A percentile compares a stretch with the other conserved stretches of the same genome.
Conservation (phyloP, 257 asterid species). For the Coffea eugenioides region DNA sequence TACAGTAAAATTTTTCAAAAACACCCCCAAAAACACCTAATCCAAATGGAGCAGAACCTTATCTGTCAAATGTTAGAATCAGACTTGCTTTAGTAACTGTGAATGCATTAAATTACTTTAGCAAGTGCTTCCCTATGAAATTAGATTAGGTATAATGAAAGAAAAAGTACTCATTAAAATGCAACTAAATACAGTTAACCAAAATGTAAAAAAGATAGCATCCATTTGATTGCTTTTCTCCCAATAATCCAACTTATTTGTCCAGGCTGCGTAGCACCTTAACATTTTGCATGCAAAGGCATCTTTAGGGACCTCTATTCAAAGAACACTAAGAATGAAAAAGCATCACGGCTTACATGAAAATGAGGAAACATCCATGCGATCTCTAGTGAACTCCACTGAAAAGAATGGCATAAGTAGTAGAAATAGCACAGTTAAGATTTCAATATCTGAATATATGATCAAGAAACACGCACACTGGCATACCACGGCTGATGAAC, state of each 20-base stretch:
- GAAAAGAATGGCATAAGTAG: constrained; percentile 27
- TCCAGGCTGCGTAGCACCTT: background rate
- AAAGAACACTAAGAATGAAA: constrained; percentile 1
- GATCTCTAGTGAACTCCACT: constrained; percentile 66
- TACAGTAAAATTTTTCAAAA: no score
- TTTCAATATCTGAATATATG: constrained; percentile 3
- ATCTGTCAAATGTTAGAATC: background rate
- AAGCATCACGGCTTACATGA: constrained; percentile 52
- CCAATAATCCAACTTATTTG: background rate
- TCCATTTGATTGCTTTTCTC: background rate
- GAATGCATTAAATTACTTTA: background rate
- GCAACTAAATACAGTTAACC: background rate
- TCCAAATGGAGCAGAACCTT: no score
- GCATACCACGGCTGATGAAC: constrained; percentile 83
- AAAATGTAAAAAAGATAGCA: background rate
- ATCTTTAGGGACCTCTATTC: background rate
- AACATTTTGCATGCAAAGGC: background rate
- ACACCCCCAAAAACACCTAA: no score
- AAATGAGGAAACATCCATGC: constrained; percentile 42
- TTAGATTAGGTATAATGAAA: background rate
- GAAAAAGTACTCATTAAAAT: background rate
- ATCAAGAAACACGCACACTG: constrained; percentile 19
- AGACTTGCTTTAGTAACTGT: background rate
- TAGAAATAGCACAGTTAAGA: constrained; percentile 6
- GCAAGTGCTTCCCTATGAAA: background rate